Evolutionary conservation across 1,284 basidiomycete genomes (phyloP), one percentile per base, ranked within the genome.

Genomic region (Microbotryomycetes sp.): DNA sequence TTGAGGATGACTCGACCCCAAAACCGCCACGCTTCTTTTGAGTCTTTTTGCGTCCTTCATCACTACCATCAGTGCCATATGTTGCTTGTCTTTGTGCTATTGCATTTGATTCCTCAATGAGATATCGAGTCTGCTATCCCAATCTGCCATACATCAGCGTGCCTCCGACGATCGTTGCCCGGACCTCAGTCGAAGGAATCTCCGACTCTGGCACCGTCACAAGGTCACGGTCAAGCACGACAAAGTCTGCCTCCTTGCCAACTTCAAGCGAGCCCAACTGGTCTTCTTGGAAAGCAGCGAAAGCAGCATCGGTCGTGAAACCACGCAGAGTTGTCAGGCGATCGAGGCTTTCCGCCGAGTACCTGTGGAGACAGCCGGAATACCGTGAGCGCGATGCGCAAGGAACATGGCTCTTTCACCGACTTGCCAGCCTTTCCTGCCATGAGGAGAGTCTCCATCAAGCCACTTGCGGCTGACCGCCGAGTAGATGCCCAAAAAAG

Each of bases 241-340:
- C 87, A 65, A 88, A 89, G 74, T 96, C 92, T 5, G 91, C 92
- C 66, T 84, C 83, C 75, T 89, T 90, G 3, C 90, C 89, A 0
- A 79, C 74, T 1, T 76, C 77, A 47, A 96, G 79, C 0, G 84
- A 62, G 31, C 79, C 90, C 0, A 86, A 77, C 9, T 79, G 77
- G 23, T 83, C 75, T 70, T 92, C 89, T 1, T 84, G 79, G 73
- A 93, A 92, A 0, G 88, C 83, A 0, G 92, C 91, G 71, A 88
- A 92, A 0, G 92, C 91, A 0, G 89, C 83, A 66, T 89, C 88
- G 25, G 86, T 77, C 0, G 93, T 96, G 84, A 94, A 90, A 6
- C 90, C 81, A 36, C 74, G 73, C 25, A 82, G 69, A 1, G 80
- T 77, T 74, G 96, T 84, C 12, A 80, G 77, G 2, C 91, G 82